A percentile compares a stretch with the other conserved stretches of the same genome.
Evolutionary conservation across 2,329 filamentous ascomycete species (phyloP).

Genomic region (Rhexocercosporidium sp.): DNA sequence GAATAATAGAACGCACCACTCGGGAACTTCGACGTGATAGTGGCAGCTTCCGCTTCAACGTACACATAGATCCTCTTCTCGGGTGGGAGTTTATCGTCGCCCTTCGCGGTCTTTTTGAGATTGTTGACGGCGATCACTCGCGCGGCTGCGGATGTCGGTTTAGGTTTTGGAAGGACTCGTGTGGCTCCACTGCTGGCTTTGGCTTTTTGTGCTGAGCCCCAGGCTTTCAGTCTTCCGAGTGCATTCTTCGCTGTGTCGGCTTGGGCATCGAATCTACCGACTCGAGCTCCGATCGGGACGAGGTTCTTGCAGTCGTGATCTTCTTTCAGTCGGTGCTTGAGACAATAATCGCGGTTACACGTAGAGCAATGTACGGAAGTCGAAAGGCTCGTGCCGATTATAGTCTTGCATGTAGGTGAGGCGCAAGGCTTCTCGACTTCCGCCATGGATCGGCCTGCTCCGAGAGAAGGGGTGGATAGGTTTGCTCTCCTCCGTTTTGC

Average conservation of each 20-base stretch:
- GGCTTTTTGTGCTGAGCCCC: constrained; percentile 77
- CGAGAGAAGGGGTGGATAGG: constrained; percentile 58
- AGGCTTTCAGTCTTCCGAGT: constrained; percentile 77
- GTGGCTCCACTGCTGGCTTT: constrained; percentile 41
- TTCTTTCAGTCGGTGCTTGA: constrained; percentile 76
- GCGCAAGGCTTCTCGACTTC: constrained; percentile 73
- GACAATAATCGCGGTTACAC: constrained; percentile 77
- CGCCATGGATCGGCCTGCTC: constrained; percentile 57
- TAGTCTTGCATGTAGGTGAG: constrained; percentile 68
- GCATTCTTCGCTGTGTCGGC: constrained; percentile 73
- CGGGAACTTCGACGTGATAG: constrained; percentile 81
- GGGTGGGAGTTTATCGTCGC: constrained; percentile 77
- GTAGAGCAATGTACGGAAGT: constrained; percentile 73
- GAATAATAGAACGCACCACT: constrained; percentile 82
- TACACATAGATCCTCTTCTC: constrained; percentile 91
- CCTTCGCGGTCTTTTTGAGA: constrained; percentile 87
- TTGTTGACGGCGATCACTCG: constrained; percentile 73
- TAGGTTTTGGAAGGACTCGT: constrained; percentile 64
- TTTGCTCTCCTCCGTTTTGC: constrained; percentile 59
- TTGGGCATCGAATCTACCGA: constrained; percentile 51
- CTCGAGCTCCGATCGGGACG: constrained; percentile 59
- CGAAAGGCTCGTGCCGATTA: constrained; percentile 69
- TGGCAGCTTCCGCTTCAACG: constrained; percentile 89
- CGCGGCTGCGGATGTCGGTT: constrained; percentile 66
- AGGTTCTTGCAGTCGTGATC: constrained; percentile 87